Evolutionary conservation across 345 rosid genomes (phyloP).

Genomic region (Eucalyptus tenuipes): DNA sequence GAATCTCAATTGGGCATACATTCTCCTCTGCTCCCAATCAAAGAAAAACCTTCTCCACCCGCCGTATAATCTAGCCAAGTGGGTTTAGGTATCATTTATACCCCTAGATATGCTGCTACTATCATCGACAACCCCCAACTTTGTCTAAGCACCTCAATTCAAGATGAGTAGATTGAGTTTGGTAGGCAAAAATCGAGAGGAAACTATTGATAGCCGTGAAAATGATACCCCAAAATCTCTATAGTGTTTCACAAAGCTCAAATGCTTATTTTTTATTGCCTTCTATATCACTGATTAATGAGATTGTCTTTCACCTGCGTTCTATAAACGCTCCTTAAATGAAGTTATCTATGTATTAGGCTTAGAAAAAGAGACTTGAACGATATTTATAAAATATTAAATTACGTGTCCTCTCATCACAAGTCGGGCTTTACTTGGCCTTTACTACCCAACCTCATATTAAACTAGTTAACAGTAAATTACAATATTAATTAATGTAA

Average conservation of each 20-base stretch:
- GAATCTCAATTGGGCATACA: neutral
- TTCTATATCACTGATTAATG: rapidly evolving
- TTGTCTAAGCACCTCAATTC: neutral
- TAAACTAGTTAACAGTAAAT: too few relatives aligned
- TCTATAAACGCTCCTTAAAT: too few relatives aligned
- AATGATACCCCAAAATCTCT: too few relatives aligned
- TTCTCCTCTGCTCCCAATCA: neutral
- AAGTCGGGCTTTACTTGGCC: rapidly evolving
- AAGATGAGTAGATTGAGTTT: neutral
- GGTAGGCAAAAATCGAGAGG: neutral
- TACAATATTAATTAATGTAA: rapidly evolving
- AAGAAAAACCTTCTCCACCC: neutral
- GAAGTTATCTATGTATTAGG: too few relatives aligned
- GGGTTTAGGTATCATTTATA: neutral
- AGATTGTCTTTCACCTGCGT: rapidly evolving
- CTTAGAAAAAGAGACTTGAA: rapidly evolving
- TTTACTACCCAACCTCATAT: rapidly evolving
- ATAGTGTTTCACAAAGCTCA: rapidly evolving
- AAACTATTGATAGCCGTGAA: rapidly evolving
- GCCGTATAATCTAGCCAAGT: neutral
- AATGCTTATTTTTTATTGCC: rapidly evolving
- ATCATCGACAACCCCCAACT: neutral
- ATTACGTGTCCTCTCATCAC: rapidly evolving
- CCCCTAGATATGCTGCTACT: neutral
- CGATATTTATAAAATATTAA: too few relatives aligned